phyloP scores from a whole-genome alignment of 2,329 filamentous ascomycete genomes.

The Penicillium griseofulvum region DNA sequence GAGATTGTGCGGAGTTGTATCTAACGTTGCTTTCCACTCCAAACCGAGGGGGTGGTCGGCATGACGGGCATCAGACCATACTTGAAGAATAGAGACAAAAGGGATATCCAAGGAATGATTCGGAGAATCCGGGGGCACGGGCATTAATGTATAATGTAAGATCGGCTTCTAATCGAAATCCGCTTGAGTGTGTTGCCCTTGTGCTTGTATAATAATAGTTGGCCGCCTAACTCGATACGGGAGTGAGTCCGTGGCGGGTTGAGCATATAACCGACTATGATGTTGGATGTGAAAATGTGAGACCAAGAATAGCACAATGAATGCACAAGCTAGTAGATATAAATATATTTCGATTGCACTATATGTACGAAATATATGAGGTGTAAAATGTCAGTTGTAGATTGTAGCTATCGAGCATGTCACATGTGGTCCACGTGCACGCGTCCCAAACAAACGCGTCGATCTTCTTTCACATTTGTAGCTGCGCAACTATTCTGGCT shows the following conservation, averaged over 20 bases:
- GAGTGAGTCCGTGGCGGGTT: neutral
- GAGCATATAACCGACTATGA: neutral
- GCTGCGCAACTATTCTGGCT: neutral
- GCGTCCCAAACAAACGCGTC: slow-evolving; percentile 17
- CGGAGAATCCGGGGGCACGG: neutral
- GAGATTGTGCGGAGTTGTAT: neutral
- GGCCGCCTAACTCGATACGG: neutral
- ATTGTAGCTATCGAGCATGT: neutral
- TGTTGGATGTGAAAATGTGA: neutral
- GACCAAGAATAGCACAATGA: neutral
- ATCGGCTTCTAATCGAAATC: neutral
- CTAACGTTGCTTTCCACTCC: slow-evolving; percentile 1
- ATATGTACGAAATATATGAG: neutral
- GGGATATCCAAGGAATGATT: neutral
- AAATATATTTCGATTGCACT: neutral
- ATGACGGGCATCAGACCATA: slow-evolving; percentile 6
- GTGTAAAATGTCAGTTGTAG: neutral
- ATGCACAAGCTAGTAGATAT: neutral
- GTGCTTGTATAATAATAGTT: slow-evolving; percentile 1
- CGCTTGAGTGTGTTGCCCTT: neutral
- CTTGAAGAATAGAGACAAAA: neutral
- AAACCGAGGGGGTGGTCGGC: neutral
- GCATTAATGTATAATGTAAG: neutral
- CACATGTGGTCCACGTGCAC: slow-evolving; percentile 17
- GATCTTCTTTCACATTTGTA: neutral